phyloP scores from a whole-genome alignment of 768 basidiomycete species.

The Mycena maculata region DNA sequence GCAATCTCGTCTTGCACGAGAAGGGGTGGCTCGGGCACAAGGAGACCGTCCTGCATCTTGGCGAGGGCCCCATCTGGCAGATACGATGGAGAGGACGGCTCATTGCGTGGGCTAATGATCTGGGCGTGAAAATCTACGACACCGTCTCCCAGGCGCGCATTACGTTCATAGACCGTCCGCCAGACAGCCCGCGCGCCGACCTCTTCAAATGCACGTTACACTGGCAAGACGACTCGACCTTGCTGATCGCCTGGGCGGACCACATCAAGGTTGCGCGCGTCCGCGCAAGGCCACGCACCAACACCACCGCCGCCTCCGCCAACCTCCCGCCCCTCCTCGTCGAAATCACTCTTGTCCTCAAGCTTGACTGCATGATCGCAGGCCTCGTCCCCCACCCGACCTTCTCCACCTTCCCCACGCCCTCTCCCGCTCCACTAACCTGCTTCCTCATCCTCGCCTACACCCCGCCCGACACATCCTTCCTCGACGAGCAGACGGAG shows the following conservation, averaged over 20 bases:
- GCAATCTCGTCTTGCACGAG: conserved; percentile 87
- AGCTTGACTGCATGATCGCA: conserved; percentile 95
- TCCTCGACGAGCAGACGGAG: conserved; percentile 75
- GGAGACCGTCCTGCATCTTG: conserved; percentile 81
- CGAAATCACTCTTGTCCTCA: conserved; percentile 92
- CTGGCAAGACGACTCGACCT: conserved; percentile 93
- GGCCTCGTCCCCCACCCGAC: conserved; percentile 81
- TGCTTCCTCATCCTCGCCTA: conserved; percentile 92
- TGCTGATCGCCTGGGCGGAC: conserved; percentile 95
- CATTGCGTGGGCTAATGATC: conserved; percentile 97
- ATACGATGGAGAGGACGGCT: conserved; percentile 86
- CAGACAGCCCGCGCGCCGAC: conserved; percentile 90
- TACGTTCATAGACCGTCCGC: conserved; percentile 85
- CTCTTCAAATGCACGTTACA: conserved; percentile 92
- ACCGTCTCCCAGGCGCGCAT: conserved; percentile 80
- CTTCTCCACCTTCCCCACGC: conserved; percentile 17
- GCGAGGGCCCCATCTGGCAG: conserved; percentile 96
- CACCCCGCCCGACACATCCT: conserved; percentile 79
- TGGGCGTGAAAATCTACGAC: conserved; percentile 97
- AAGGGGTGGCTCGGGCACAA: conserved; percentile 98
- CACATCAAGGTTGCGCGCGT: conserved; percentile 91
- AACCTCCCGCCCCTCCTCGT: conserved; percentile 73
- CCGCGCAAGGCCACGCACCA: conserved; percentile 65
- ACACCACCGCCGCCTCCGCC: conserved; percentile 54
- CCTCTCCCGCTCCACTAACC: conserved; percentile 53